Base-by-base conservation (phyloP, 2,329 filamentous ascomycete genomes). In the Orbilia blumenaviensis region DNA sequence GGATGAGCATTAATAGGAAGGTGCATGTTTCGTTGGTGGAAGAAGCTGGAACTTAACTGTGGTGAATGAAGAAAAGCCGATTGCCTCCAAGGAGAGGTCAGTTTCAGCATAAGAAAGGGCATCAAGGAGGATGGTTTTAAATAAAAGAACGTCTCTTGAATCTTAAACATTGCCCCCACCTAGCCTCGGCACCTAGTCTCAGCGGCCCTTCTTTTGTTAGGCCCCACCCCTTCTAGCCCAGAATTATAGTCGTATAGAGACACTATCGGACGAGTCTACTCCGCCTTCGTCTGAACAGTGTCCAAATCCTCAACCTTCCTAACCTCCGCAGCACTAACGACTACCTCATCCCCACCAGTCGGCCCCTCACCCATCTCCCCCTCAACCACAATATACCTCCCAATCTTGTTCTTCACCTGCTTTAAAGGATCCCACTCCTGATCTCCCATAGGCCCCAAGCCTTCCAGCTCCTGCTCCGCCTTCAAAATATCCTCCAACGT, bases 341-440 rank as follows among this genome's bases (percentile, higher is more conserved):
- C 58, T 10, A 71, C 48, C n/a, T 69, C 73, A 50, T 75, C 71
- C 2, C 34, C 58, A 1, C 5, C 52, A 38, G 41, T 3, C 9
- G 18, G 29, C 14, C 58, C 73, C 25, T 78, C 77, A 27, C 71
- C 76, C 48, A 77, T 75, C 32, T 77, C 78, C 34, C 78, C 78
- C 44, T 81, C 81, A 50, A 83, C 82, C 60, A 83, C 80, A 75
- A 83, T 83, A 77, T 81, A 83, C 12, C 73, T 81, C 9, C 82
- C 82, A 16, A 81, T 79, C 41, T 76, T 82, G 48, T 81, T 80
- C 6, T 77, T 77, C 1, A 82, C 82, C 21, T 81, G 78, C 7
- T 66, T 74, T 23, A 82, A 68, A 10, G 90, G 89, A 84, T 95
- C 87, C 88, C 92, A 94, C 77, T 88, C 84, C 83, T 91, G 89